phyloP scores from a whole-genome alignment of 1,139 yeast genomes.

The Yamadazyma friedrichii region DNA sequence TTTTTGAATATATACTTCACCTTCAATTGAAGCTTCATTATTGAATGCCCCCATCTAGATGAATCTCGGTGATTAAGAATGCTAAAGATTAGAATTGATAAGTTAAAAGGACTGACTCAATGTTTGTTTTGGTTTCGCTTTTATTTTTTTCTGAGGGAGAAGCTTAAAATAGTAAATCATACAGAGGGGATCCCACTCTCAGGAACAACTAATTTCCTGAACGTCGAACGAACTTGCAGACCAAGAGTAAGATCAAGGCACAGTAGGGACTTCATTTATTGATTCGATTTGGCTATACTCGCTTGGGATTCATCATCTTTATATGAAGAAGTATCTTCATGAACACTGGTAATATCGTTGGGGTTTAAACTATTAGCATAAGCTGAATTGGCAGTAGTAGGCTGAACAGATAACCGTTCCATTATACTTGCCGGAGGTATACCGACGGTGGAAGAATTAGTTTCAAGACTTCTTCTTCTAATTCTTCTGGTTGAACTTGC shows the following conservation, averaged over 20 bases:
- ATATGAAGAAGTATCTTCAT: constrained; percentile 10
- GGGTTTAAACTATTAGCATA: constrained; percentile 15
- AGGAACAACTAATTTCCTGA: too few relatives aligned
- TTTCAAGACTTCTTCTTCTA: constrained; percentile 53
- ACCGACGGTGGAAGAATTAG: constrained; percentile 59
- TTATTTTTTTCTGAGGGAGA: too few relatives aligned
- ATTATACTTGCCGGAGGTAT: constrained; percentile 65
- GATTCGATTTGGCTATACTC: constrained; percentile 3
- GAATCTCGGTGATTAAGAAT: too few relatives aligned
- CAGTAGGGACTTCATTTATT: background rate
- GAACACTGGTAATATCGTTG: constrained; percentile 9
- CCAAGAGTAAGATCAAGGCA: too few relatives aligned
- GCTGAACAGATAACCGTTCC: constrained; percentile 36
- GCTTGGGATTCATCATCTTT: constrained; percentile 6
- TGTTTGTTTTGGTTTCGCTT: constrained; percentile 2
- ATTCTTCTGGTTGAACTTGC: constrained; percentile 52
- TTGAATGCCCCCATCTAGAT: constrained; percentile 6
- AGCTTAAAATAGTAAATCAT: too few relatives aligned
- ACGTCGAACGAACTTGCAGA: too few relatives aligned
- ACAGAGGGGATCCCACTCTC: too few relatives aligned
- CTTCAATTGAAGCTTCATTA: constrained; percentile 30
- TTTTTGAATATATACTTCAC: constrained; percentile 43
- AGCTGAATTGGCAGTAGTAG: constrained; percentile 12
- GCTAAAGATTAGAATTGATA: background rate
- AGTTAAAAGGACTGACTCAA: background rate